Evolutionary conservation across 164 flowering plant genomes (phyloP), one percentile per base, ranked within the genome.

Genomic region (Aristolochia contorta): DNA sequence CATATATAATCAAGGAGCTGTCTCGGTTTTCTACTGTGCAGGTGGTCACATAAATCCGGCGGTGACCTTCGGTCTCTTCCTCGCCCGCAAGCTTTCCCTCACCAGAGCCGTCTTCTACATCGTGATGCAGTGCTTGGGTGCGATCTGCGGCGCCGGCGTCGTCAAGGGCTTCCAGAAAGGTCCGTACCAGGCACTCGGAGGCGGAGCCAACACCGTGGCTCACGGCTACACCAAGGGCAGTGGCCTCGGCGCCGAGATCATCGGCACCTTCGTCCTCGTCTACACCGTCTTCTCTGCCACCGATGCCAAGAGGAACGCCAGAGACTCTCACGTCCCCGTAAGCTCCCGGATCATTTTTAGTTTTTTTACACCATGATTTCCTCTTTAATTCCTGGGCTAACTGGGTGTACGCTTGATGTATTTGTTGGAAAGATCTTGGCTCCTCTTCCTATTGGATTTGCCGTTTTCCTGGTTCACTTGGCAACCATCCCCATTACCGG

Each of bases 271-370:
- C n/a, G 80, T 87, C 16, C 91, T 87, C 23, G 96, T 87, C 60
- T 85, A 85, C 82, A 87, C 91, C 15, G 96, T 88, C 33, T 88
- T 88, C 78, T 88, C 96, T 0, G 96, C 93, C 60, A 86, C 96
- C 16, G 94, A 89, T 58, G 89, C 94, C 74, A 89, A 89, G 76
- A 80, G 91, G 21, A 89, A 62, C 65, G 96, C 93, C 49, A 72
- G 91, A 60, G 96, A 89, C 81, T 89, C 96, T 57, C 93, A 86
- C 62, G 96, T 89, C 55, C 96, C 96, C 27, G 96, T 86, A 82
- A 58, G 84, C 65, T 27, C 30, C 2, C 0, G n/a, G n/a, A n/a
- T n/a, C n/a, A n/a, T n/a, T n/a, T n/a, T n/a, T n/a, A n/a, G n/a
- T n/a, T n/a, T n/a, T n/a, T n/a, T n/a, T n/a, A n/a, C n/a, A n/a